phyloP scores from a whole-genome alignment of 352 stramenopile genomes.

The Discostella stelligera region DNA sequence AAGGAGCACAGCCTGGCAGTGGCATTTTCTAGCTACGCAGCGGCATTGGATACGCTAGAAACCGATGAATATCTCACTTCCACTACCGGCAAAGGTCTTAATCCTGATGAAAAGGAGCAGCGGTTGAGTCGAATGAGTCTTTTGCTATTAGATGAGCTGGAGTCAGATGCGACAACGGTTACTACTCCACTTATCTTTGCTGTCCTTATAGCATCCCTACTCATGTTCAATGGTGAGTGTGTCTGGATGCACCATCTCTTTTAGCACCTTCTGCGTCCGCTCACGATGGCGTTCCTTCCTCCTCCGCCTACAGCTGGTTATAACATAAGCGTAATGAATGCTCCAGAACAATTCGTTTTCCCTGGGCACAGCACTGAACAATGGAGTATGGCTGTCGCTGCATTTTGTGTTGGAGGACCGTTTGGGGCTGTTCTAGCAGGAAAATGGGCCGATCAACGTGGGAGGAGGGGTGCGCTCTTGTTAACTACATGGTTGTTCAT shows the following conservation, averaged over 20 bases:
- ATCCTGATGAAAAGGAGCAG: slow-evolving; percentile 51
- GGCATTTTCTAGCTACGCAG: slow-evolving; percentile 72
- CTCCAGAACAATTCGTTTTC: slow-evolving; percentile 81
- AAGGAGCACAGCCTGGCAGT: slow-evolving; percentile 61
- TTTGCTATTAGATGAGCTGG: slow-evolving; percentile 77
- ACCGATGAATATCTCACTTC: slow-evolving; percentile 41
- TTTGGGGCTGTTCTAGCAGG: slow-evolving; percentile 58
- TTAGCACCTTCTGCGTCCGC: neutral
- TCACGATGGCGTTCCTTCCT: neutral
- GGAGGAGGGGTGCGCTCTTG: slow-evolving; percentile 75
- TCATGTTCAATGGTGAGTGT: slow-evolving; percentile 70
- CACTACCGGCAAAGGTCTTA: slow-evolving; percentile 47
- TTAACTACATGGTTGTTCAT: slow-evolving; percentile 81
- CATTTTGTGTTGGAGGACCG: slow-evolving; percentile 83
- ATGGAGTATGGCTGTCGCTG: slow-evolving; percentile 83
- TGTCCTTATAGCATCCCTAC: slow-evolving; percentile 77
- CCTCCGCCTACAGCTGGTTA: slow-evolving; percentile 76
- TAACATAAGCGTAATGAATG: slow-evolving; percentile 86
- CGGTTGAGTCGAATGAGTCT: slow-evolving; percentile 58
- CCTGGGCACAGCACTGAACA: slow-evolving; percentile 75
- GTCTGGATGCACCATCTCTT: neutral
- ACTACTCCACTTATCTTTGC: slow-evolving; percentile 83
- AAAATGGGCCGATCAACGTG: slow-evolving; percentile 74
- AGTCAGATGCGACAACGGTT: slow-evolving; percentile 74
- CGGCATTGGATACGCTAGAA: slow-evolving; percentile 64